Base-by-base conservation (phyloP, 2,329 filamentous ascomycete species). In the Talaromyces atroroseus region DNA sequence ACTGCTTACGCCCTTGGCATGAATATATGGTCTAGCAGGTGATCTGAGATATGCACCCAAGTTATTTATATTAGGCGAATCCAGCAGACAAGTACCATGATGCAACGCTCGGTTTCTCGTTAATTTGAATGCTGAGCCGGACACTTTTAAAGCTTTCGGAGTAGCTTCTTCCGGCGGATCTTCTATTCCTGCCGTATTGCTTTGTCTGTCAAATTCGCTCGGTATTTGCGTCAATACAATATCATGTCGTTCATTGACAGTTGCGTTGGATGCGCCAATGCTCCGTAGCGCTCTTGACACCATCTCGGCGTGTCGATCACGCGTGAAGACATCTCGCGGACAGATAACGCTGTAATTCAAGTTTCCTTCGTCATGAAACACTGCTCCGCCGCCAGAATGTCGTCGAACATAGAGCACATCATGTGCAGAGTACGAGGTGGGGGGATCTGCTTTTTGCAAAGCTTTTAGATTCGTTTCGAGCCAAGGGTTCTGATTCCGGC, bases 401-500 rank as follows among this genome's bases (percentile, higher is more conserved):
- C 94, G 83, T 12, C 94, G 85, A 5, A 99, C 89, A 12, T 96
- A 83, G 57, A 82, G 74, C 2, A 83, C 75, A 14, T 72, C 75
- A 60, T 59, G 64, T n/a, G n/a, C n/a, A n/a, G n/a, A n/a, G n/a
- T n/a, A n/a, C 47, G 44, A 63, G 16, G 63, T 58, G 8, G 62
- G 63, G 8, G 52, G 63, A 59, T 48, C 60, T 45, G 60, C 72
- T 70, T 60, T 76, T 66, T 65, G 74, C 65, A 95, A 76, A 1
- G 83, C 77, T 40, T 75, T 75, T 8, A 96, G 80, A 68, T 95
- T 89, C 60, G 90, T 85, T 76, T 99, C 94, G 8, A 90, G 80
- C 94, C 92, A 99, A 54, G 94, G 94, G 71, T 99, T 99, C 76
- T 99, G 94, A 71, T 99, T 99, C 59, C 94, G 86, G 45, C 94